These are phyloP conservation scores for Somion occarium DNA, from an alignment of 1,284 basidiomycete genomes.

Conservation along the genomic window DNA sequence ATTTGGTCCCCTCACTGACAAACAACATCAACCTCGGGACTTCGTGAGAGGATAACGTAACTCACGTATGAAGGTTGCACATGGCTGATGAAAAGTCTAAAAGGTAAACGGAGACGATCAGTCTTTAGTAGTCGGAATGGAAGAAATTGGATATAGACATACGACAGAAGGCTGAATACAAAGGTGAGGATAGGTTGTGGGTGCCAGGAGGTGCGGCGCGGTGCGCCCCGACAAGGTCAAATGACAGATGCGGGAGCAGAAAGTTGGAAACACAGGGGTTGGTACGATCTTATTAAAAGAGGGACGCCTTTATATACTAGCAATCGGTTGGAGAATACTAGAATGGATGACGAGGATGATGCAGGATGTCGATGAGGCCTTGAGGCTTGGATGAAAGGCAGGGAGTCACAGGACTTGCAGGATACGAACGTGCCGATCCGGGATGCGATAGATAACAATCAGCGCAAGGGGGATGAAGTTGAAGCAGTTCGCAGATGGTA, in stretches of 20 bases:
- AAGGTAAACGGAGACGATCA: conserved; percentile 1
- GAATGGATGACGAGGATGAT: conserved; percentile 13
- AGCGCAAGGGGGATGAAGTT: conserved; percentile 15
- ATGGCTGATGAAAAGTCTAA: conserved; percentile 31
- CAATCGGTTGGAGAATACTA: no score
- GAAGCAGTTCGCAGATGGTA: not conserved
- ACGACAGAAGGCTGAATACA: conserved; percentile 1
- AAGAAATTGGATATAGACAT: conserved; percentile 2
- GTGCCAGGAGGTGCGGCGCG: conserved; percentile 9
- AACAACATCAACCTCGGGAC: conserved; percentile 17
- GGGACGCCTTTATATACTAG: not conserved
- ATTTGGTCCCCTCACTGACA: conserved; percentile 67
- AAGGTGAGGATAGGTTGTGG: conserved; percentile 7
- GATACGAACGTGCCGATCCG: conserved; percentile 21
- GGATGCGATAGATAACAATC: conserved; percentile 27
- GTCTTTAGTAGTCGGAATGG: not conserved
- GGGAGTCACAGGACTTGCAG: conserved; percentile 22
- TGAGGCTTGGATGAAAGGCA: no score
- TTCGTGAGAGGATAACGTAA: conserved; percentile 17
- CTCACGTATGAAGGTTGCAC: conserved; percentile 73
- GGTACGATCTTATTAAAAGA: conserved; percentile 9
- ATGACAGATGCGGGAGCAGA: conserved; percentile 10
- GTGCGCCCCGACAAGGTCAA: no score
- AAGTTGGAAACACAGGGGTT: conserved; percentile 15
- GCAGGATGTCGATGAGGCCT: no score